Percentiles rank a stretch among this genome's conserved stretches.
These are phyloP conservation scores for Letharia lupina DNA, from an alignment of 495 filamentous ascomycete genomes.

Conservation along the genomic window DNA sequence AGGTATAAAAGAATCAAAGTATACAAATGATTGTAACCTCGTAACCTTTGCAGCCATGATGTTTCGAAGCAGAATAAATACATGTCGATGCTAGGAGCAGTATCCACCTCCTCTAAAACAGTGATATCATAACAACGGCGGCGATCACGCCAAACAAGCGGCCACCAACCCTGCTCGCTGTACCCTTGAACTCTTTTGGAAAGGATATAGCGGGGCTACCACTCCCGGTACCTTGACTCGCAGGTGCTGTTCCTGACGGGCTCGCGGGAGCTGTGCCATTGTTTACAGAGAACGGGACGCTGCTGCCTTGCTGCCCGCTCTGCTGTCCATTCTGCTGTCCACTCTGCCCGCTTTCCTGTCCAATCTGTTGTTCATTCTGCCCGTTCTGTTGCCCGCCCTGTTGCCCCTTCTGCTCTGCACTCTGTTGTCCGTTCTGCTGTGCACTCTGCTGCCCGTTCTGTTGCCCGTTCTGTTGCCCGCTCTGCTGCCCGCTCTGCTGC, in stretches of 20 bases:
- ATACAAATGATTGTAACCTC: neutral
- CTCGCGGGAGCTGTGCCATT: constrained; percentile 2
- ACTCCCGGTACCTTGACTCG: constrained; percentile 1
- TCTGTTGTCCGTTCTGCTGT: neutral
- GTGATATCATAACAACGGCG: neutral
- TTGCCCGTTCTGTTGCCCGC: neutral
- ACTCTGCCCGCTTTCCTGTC: no score
- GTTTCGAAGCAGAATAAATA: neutral
- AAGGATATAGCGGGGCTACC: neutral
- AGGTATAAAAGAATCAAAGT: neutral
- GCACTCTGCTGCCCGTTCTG: neutral
- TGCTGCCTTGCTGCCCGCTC: neutral
- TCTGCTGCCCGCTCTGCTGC: neutral
- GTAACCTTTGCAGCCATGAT: neutral
- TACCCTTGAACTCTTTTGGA: constrained; percentile 16
- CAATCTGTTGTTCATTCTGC: neutral
- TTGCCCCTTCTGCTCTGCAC: neutral
- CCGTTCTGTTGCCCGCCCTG: neutral
- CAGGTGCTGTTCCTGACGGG: constrained; percentile 4
- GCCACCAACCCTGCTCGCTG: constrained; percentile 13
- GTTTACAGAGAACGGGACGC: neutral
- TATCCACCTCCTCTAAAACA: constrained; percentile 1
- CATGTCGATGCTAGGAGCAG: neutral
- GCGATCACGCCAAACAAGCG: constrained; percentile 15
- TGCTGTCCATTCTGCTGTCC: no score